Evolutionary conservation across 129 eudicot genomes (phyloP), one percentile per base, ranked within the genome.

Genomic region (Artemisia argyi): DNA sequence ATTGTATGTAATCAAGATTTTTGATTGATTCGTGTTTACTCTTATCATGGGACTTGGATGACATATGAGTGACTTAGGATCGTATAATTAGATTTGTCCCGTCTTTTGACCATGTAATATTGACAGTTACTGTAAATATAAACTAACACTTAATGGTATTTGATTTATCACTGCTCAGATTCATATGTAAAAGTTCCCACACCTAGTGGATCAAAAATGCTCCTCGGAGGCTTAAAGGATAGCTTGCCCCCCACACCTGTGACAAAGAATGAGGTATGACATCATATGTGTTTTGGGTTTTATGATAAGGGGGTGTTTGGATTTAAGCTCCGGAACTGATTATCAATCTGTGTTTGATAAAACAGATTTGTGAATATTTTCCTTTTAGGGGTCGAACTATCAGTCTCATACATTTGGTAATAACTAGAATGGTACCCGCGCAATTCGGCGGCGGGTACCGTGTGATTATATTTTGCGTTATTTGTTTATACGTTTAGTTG

Each of bases 201-300:
- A 69, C 17, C 46, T 12, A 61, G 71, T 69, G 77, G 70, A 68
- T 56, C 77, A n/a, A 79, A 76, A n/a, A n/a, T 28, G 20, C 64
- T 48, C 24, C 72, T 19, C 60, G 69, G 47, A 70, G 61, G 63
- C 59, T 69, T 71, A 15, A 64, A 76, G 72, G 74, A 74, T 50
- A 75, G 73, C n/a, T 24, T 69, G 66, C 70, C 69, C 70, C 67
- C 11, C 20, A 57, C 58, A 70, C 77, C 66, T 26, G 63, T 57
- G 51, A 30, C 86, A 46, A 56, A 54, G 20, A 72, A 46, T 46
- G 78, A 79, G 87, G 85, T 87, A 76, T 32, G 11, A 11, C 12
- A 1, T 17, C 20, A 61, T 11, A 20, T 13, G 2, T 61, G 66
- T 61, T 26, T 61, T 24, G 48, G 18, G 17, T 1, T 61, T 61